Conservation (phyloP, 192 early-diverging fungal genomes). For the Glomus cerebriforme region DNA sequence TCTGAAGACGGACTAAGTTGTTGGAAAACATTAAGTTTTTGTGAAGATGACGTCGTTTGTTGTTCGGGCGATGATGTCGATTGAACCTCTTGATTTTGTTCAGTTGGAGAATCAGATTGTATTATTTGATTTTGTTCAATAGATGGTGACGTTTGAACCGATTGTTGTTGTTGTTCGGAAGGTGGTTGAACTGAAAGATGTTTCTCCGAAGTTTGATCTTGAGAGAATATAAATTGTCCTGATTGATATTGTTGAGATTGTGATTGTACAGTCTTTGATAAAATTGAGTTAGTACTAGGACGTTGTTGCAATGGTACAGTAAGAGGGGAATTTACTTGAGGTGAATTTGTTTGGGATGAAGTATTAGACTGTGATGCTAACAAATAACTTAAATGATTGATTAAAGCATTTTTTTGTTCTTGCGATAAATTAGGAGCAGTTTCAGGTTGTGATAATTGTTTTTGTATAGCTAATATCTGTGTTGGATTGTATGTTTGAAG, state of each 20-base stretch:
- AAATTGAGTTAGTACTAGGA: neutral
- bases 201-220: neutral
- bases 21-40: neutral
- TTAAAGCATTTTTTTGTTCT: conserved; percentile 28
- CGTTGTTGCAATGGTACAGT: neutral
- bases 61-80: neutral
- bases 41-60: neutral
- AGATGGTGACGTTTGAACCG: neutral
- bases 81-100: neutral
- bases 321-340: neutral
- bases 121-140: neutral
- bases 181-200: neutral
- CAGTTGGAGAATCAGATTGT: neutral
- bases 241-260: conserved; percentile 7
- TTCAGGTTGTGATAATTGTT: conserved; percentile 11
- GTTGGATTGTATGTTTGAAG: conserved; percentile 27
- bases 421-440: neutral
- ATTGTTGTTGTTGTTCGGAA: neutral
- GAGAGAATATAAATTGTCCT: neutral
- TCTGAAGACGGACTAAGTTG: neutral
- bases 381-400: conserved; percentile 11
- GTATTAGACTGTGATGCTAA: conserved; percentile 3
- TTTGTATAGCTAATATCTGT: conserved; percentile 28
- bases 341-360: neutral
- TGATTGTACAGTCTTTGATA: neutral